Conservation (phyloP, 176 grass and related monocot species). For the Thinopyrum elongatum region DNA sequence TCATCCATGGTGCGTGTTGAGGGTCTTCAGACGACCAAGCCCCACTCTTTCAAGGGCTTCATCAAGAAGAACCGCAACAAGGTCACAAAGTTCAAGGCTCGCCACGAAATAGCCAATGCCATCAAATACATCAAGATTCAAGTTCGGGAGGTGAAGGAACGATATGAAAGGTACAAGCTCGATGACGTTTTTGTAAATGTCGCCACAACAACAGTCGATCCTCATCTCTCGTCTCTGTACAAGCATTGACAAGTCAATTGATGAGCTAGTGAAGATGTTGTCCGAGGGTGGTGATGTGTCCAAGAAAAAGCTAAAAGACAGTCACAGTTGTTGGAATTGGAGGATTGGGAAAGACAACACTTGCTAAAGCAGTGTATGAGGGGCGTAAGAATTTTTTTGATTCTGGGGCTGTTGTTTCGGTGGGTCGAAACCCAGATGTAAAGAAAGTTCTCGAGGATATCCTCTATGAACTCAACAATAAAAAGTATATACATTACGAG, state of each 20-base stretch:
- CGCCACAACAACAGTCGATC: not conserved
- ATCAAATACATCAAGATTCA: not conserved
- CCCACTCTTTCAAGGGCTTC: not conserved
- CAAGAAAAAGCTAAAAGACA: not conserved
- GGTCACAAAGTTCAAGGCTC: not conserved
- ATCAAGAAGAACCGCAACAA: not conserved
- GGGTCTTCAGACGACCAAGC: not conserved
- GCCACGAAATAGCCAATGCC: not conserved
- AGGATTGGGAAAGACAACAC: conserved; percentile 17
- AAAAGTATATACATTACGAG: not conserved
- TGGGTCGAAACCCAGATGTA: not conserved
- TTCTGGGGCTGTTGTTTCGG: not conserved
- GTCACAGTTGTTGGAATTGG: not conserved
- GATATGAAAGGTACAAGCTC: not conserved
- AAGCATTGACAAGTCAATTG: not conserved
- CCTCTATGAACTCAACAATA: not conserved
- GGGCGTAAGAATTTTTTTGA: not conserved
- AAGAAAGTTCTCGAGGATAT: not conserved
- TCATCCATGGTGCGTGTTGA: too few species aligned
- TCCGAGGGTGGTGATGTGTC: not conserved
- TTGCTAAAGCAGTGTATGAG: not conserved
- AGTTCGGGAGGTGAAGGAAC: not conserved
- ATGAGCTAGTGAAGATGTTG: not conserved
- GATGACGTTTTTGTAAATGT: not conserved
- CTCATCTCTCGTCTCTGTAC: not conserved